Percentiles rank a stretch among this genome's conserved stretches.
These are phyloP conservation scores for Arthonia radiata DNA, from an alignment of 495 filamentous ascomycete genomes.

Conservation along the genomic window DNA sequence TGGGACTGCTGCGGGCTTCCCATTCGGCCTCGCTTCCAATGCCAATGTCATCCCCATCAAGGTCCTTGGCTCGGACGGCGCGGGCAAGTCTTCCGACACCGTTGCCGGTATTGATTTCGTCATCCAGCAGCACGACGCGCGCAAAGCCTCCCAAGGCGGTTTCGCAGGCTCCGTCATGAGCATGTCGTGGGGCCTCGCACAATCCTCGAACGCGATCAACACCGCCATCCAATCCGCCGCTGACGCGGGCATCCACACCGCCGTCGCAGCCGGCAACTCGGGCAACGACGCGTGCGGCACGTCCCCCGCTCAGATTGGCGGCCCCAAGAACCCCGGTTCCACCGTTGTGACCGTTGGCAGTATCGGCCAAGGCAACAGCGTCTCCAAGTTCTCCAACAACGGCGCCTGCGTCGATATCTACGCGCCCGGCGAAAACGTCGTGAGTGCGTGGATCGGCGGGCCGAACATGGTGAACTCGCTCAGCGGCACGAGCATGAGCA, in stretches of 20 bases:
- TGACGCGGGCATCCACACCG: slow-evolving; percentile 14
- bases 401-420: slow-evolving; percentile 19
- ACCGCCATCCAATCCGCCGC: slow-evolving; percentile 10
- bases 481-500: slow-evolving; percentile 18
- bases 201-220: slow-evolving; percentile 8
- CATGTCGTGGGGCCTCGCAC: slow-evolving; percentile 16
- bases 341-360: slow-evolving; percentile 16
- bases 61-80: slow-evolving; percentile 13
- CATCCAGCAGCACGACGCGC: slow-evolving; percentile 12
- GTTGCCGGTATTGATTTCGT: slow-evolving; percentile 16
- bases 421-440: slow-evolving; percentile 17
- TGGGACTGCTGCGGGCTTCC: slow-evolving; percentile 13
- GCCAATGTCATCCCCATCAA: slow-evolving; percentile 19
- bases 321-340: slow-evolving; percentile 11
- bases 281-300: slow-evolving; percentile 11
- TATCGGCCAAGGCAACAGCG: slow-evolving; percentile 10
- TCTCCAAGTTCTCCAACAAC: slow-evolving; percentile 16
- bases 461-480: slow-evolving; percentile 11
- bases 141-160: slow-evolving; percentile 8
- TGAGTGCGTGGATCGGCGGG: slow-evolving; percentile 13
- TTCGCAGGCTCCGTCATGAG: slow-evolving; percentile 18
- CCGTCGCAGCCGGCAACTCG: slow-evolving; percentile 17
- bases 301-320: slow-evolving; percentile 13
- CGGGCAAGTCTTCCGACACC: slow-evolving; percentile 12
- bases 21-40: slow-evolving; percentile 15